Evolutionary conservation across 1,139 yeast genomes (phyloP).

Genomic region (Scheffersomyces segobiensis): DNA sequence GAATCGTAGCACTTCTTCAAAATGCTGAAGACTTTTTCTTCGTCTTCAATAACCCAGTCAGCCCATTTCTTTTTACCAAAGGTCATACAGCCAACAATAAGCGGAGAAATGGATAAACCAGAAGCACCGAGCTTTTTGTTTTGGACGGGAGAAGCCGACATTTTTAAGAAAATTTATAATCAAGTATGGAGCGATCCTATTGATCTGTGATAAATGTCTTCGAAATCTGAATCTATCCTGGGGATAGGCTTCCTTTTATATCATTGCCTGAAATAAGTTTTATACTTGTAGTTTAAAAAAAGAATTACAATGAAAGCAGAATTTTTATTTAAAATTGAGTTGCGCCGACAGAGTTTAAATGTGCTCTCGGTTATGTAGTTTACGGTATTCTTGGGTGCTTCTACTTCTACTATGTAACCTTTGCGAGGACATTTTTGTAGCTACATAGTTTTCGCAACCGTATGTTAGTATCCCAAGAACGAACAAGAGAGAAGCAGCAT

Average conservation of each 20-base stretch:
- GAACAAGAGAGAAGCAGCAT: no score
- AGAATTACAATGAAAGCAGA: neutral
- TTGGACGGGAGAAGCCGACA: neutral
- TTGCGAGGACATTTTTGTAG: neutral
- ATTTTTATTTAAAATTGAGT: neutral
- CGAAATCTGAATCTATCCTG: neutral
- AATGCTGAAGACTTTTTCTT: conserved; percentile 28
- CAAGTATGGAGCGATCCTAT: neutral
- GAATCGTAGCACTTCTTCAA: conserved; percentile 49
- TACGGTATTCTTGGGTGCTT: neutral
- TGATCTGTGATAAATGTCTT: neutral
- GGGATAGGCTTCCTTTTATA: neutral
- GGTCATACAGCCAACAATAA: conserved; percentile 62
- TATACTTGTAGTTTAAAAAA: neutral
- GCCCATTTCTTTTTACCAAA: conserved; percentile 49
- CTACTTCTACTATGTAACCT: neutral
- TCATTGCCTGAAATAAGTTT: neutral
- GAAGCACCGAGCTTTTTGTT: conserved; percentile 40
- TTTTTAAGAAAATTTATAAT: neutral
- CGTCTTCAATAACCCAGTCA: conserved; percentile 48
- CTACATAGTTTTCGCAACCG: neutral
- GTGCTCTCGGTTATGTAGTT: neutral
- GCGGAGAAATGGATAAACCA: conserved; percentile 52
- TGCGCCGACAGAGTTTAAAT: neutral
- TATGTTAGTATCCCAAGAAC: no score